Conservation (phyloP, 2,329 filamentous ascomycete genomes). For the Nemania serpens region DNA sequence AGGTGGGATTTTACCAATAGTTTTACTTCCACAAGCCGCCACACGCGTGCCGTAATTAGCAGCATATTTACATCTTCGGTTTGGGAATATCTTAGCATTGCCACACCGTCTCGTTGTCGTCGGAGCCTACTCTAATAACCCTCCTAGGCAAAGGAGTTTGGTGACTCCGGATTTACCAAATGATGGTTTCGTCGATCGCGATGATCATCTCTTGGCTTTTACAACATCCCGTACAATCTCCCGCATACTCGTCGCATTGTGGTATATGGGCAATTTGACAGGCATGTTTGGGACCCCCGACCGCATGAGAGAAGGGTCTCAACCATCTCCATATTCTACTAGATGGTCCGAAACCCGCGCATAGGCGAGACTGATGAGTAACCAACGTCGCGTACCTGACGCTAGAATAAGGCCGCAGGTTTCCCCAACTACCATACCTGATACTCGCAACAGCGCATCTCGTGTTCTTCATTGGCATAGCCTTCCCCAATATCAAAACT, state of each 20-base stretch:
- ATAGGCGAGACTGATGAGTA: constrained; percentile 1
- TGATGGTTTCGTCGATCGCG: constrained; percentile 6
- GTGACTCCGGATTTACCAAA: constrained; percentile 21
- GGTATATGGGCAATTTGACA: constrained; percentile 1
- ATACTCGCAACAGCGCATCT: constrained; percentile 10
- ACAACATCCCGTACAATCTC: neutral
- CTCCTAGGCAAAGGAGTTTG: constrained; percentile 12
- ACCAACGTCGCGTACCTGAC: constrained; percentile 4
- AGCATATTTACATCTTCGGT: neutral
- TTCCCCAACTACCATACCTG: constrained; percentile 5
- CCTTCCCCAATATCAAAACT: constrained; percentile 21
- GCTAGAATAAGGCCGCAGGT: neutral
- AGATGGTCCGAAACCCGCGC: neutral
- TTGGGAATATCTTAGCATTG: neutral
- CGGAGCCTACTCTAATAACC: neutral
- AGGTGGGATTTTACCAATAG: no score
- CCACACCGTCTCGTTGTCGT: neutral
- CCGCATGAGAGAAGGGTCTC: neutral
- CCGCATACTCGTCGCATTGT: neutral
- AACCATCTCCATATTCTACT: neutral
- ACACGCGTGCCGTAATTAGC: no score
- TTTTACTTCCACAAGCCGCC: no score
- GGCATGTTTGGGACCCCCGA: constrained; percentile 4
- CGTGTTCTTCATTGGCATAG: constrained; percentile 7
- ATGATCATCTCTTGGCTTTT: constrained; percentile 20